Conservation (phyloP, 2,329 filamentous ascomycete genomes). For the Penicillium sumatraense region DNA sequence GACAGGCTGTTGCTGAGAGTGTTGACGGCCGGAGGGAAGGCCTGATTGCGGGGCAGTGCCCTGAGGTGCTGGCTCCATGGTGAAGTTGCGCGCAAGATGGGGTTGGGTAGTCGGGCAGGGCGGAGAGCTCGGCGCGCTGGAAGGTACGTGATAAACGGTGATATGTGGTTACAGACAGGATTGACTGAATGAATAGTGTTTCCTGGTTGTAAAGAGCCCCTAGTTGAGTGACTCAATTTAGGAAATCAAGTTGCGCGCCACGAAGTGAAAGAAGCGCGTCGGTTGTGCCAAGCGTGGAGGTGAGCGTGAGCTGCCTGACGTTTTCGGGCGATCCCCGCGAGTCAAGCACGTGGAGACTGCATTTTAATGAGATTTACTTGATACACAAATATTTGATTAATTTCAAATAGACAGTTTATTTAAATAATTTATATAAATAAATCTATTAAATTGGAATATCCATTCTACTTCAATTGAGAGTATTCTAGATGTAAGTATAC, state of each 20-base stretch:
- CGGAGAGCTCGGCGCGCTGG: no score
- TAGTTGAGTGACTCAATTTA: background rate
- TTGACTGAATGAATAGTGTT: no score
- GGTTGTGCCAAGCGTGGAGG: conserved; percentile 23
- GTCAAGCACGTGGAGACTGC: background rate
- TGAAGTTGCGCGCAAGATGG: conserved; percentile 6
- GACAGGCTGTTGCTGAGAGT: conserved; percentile 64
- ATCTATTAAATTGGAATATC: no score
- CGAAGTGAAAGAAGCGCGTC: conserved; percentile 12
- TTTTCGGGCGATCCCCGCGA: conserved; percentile 17
- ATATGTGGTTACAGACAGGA: no score
- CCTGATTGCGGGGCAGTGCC: conserved; percentile 62
- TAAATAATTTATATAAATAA: no score
- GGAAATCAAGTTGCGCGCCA: background rate
- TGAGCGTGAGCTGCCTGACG: conserved; percentile 28
- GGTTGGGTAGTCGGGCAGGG: background rate
- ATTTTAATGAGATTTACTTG: no score
- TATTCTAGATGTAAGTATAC: background rate
- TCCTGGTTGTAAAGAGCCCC: no score
- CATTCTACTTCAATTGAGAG: no score
- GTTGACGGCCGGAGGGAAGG: conserved; percentile 53
- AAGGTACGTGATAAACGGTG: no score
- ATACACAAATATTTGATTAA: no score
- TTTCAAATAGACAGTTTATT: no score
- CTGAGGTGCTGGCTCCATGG: conserved; percentile 62